phyloP scores from a whole-genome alignment of 2,329 filamentous ascomycete genomes.

The Botrytis cinerea region DNA sequence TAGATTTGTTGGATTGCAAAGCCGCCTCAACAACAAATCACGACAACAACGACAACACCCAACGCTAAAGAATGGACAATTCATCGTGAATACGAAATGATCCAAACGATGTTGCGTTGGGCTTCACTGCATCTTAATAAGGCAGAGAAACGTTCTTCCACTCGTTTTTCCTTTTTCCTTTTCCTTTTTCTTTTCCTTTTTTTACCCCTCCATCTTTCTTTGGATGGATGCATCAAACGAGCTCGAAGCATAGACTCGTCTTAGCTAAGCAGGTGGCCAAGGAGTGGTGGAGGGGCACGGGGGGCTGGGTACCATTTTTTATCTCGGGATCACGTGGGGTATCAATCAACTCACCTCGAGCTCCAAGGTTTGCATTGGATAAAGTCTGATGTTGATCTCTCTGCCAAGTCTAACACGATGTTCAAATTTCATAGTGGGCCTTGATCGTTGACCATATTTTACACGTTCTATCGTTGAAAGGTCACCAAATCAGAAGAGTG shows the following conservation, averaged over 20 bases:
- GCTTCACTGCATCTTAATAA: conserved; percentile 7
- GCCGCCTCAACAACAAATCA: conserved; percentile 6
- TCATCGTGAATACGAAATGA: conserved; percentile 4
- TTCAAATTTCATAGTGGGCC: not conserved
- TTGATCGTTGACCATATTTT: not conserved
- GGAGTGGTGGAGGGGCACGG: too few species aligned
- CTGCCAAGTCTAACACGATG: not conserved
- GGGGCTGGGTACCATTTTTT: not conserved
- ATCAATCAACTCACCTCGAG: not conserved
- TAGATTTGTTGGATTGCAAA: conserved; percentile 9
- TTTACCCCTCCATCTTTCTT: not conserved
- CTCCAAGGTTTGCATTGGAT: not conserved
- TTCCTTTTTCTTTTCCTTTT: not conserved
- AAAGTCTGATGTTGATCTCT: not conserved
- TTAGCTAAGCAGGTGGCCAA: not conserved
- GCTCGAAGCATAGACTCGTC: not conserved
- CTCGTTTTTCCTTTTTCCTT: not conserved
- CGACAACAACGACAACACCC: conserved; percentile 8
- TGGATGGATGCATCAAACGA: not conserved
- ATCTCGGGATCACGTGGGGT: not conserved
- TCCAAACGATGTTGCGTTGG: not conserved
- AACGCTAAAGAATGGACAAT: conserved; percentile 9
- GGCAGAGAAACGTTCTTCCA: not conserved
- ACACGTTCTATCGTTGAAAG: not conserved
- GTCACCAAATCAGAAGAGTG: not conserved